Evolutionary conservation across 257 asterid species (phyloP).

Genomic region (Handroanthus guayacan): DNA sequence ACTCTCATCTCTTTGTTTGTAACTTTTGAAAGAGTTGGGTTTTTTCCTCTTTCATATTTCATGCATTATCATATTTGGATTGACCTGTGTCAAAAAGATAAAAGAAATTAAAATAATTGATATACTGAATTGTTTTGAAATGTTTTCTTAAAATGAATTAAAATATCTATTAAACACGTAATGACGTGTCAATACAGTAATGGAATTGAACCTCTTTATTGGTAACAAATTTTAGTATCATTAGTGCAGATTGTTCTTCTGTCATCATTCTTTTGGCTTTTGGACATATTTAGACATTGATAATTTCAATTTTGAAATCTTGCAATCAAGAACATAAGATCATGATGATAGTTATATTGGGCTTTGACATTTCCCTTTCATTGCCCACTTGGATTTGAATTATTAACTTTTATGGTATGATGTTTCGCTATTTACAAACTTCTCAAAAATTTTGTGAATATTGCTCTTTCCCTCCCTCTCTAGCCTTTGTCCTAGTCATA

Average conservation of each 20-base stretch:
- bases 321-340: background rate
- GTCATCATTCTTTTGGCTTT: background rate
- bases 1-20: constrained; percentile 34
- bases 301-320: background rate
- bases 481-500: background rate
- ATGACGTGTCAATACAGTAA: too few relatives aligned
- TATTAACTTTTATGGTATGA: background rate
- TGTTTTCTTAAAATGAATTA: too few relatives aligned
- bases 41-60: background rate
- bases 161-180: too few relatives aligned
- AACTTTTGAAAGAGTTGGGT: constrained; percentile 4
- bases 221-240: too few relatives aligned
- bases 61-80: too few relatives aligned
- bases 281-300: background rate
- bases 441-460: background rate
- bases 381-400: too few relatives aligned
- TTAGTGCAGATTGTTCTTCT: background rate
- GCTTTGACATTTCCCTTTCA: background rate
- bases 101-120: too few relatives aligned
- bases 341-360: background rate
- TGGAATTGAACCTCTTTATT: too few relatives aligned
- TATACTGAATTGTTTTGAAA: too few relatives aligned
- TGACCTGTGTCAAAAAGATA: too few relatives aligned
- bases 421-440: background rate
- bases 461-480: too few relatives aligned